Base-by-base conservation (phyloP, 2,329 filamentous ascomycete species). In the Diplodia seriata region DNA sequence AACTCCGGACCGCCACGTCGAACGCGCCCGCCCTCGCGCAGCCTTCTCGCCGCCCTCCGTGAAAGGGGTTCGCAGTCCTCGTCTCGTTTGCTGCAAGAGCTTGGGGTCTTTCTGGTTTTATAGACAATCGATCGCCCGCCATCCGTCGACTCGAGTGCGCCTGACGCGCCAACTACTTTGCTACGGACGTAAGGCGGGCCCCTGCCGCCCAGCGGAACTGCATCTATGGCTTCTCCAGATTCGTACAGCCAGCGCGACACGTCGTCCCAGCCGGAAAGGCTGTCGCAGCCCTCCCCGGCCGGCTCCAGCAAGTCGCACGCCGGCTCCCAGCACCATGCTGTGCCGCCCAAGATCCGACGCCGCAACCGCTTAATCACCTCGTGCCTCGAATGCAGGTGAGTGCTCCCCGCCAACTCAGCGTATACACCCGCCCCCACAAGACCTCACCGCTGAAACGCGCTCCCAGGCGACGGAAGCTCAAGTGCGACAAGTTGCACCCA, bases 401-500 rank as follows among this genome's bases (percentile, higher is more conserved):
- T 63, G 11, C 26, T 26, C 26, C 4, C 26, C 26, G 26, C 26
- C 26, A 26, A 26, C 26, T 33, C 51, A 18, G 53, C 14, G 14
- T 59, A 29, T 55, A 31, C 54, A 49, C 29, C 53, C 56, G 49
- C 54, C 65, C 40, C 33, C 31, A 67, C 49, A 12, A 36, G 50
- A 26, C 47, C 23, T 23, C 66, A 76, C 92, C 90, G 20, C 57
- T 68, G 56, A 68, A 33, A 40, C 43, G 50, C 18, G 2, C n/a
- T 5, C 36, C n/a, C 75, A 86, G 91, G 49, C 86, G 90, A 26
- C 86, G 91, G 50, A 94, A 94, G 79, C 82, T 93, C 67, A 92
- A 91, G 76, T 94, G 91, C 80, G 89, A 92, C 80, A 92, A 91
- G 75, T 79, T 83, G 23, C 85, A 90, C 62, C 90, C 91, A 69